phyloP scores from a whole-genome alignment of 2,329 filamentous ascomycete species.

The Penicillium capsulatum region DNA sequence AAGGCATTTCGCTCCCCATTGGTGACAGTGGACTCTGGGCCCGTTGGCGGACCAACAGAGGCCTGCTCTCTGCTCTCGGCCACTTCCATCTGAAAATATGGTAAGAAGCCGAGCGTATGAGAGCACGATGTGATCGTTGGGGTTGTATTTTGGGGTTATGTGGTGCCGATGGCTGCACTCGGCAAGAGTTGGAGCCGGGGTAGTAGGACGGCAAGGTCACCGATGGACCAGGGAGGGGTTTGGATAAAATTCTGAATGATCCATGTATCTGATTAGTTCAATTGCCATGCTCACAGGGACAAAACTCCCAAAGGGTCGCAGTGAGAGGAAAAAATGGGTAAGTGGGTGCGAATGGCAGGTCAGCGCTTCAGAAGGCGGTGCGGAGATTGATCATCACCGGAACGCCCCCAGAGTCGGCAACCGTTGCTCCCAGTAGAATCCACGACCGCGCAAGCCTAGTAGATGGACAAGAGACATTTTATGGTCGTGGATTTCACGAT shows the following conservation, averaged over 20 bases:
- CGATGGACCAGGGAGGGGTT: slow-evolving; percentile 12
- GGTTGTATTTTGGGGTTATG: slow-evolving; percentile 1
- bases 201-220: slow-evolving; percentile 18
- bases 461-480: slow-evolving; percentile 3
- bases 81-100: slow-evolving; percentile 36
- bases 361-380: slow-evolving; percentile 35
- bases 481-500: background rate
- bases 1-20: slow-evolving; percentile 37
- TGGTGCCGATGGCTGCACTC: slow-evolving; percentile 15
- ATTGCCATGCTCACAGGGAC: slow-evolving; percentile 18
- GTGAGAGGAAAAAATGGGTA: slow-evolving; percentile 16
- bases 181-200: slow-evolving; percentile 14
- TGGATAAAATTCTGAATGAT: slow-evolving; percentile 18
- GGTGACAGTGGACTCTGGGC: slow-evolving; percentile 31
- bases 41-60: slow-evolving; percentile 34
- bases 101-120: slow-evolving; percentile 2
- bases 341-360: slow-evolving; percentile 22
- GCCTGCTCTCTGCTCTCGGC: slow-evolving; percentile 35
- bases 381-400: slow-evolving; percentile 37
- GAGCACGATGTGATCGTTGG: slow-evolving; percentile 1
- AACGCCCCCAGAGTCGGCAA: slow-evolving; percentile 28
- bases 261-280: slow-evolving; percentile 25
- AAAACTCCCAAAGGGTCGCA: slow-evolving; percentile 5
- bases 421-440: slow-evolving; percentile 19
- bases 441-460: slow-evolving; percentile 21